Base-by-base conservation (phyloP, 306 rosid genomes). In the Glycine soja region DNA sequence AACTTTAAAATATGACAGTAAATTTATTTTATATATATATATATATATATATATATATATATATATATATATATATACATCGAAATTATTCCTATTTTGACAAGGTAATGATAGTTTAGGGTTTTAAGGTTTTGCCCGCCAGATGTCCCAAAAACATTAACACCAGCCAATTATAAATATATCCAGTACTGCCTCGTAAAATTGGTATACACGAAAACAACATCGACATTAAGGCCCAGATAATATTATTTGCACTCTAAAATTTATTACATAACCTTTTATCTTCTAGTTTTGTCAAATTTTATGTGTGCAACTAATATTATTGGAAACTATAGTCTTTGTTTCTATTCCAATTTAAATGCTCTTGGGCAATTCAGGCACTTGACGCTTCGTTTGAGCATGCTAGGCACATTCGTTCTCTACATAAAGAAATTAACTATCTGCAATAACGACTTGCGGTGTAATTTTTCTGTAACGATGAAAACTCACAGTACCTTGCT, bases 361-460 rank as follows among this genome's bases (percentile, higher is more conserved):
- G 7, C 7, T 38, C 43, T 38, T 38, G 18, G 4, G 4, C 24
- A 36, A 13, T 14, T 15, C 63, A 4, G 6, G 7, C 3, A 10
- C 14, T 57, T 12, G 30, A 12, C 48, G 12, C 81, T 59, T 72
- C 5, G 8, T 40, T 40, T 30, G 2, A 13, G 51, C 36, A 52
- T n/a, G 42, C 65, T 0, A 3, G 67, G 46, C 76, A 30, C 59
- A 0, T 24, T 24, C 24, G 24, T 19, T 19, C 16, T 5, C 86
- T 72, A 45, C 79, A 71, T 8, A 7, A 24, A 77, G 54, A n/a
- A 63, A 48, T 43, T 13, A 15, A 52, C 53, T 15, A n/a, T n/a
- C 5, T 53, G 0, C 8, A 50, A 50, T 50, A 3, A n/a, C 4
- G 10, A 3, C 36, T n/a, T 48, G 61, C 1, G 14, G 64, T 24